Percentiles rank a stretch among this genome's conserved stretches.
Evolutionary conservation across 1,139 yeast species (phyloP).

Genomic region (Zygosaccharomyces sapae): DNA sequence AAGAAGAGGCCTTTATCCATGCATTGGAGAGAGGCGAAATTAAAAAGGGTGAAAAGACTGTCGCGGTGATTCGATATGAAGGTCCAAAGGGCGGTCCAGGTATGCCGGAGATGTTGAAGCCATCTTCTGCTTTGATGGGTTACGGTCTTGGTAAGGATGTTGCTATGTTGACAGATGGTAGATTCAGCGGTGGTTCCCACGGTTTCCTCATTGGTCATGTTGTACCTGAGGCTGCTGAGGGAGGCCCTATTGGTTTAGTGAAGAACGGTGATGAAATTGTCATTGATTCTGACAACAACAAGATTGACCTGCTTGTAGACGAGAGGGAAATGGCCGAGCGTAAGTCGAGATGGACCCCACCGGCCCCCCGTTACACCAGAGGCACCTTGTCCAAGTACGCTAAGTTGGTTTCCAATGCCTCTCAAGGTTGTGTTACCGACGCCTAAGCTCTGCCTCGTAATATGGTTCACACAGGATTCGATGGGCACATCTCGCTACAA

Average conservation of each 20-base stretch:
- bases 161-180: slow-evolving; percentile 93
- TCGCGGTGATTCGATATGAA: slow-evolving; percentile 90
- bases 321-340: slow-evolving; percentile 69
- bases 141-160: slow-evolving; percentile 96
- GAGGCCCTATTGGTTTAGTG: slow-evolving; percentile 97
- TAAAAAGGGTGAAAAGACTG: slow-evolving; percentile 96
- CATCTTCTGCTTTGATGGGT: slow-evolving; percentile 96
- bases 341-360: slow-evolving; percentile 68
- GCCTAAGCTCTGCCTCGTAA: slow-evolving; percentile 21
- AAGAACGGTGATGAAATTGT: slow-evolving; percentile 86
- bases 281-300: slow-evolving; percentile 89
- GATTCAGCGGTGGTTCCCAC: slow-evolving; percentile 98
- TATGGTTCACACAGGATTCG: slow-evolving; percentile 1
- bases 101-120: slow-evolving; percentile 99
- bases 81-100: slow-evolving; percentile 99
- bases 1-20: slow-evolving; percentile 73
- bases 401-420: slow-evolving; percentile 82
- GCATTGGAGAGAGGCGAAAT: slow-evolving; percentile 91
- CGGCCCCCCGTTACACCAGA: slow-evolving; percentile 82
- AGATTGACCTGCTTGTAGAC: slow-evolving; percentile 72
- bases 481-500: slow-evolving; percentile 1
- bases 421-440: slow-evolving; percentile 90
- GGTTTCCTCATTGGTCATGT: slow-evolving; percentile 98
- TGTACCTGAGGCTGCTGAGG: slow-evolving; percentile 97
- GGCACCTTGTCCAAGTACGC: slow-evolving; percentile 88